Evolutionary conservation across 768 basidiomycete species (phyloP).

Genomic region (Macrolepiota fuliginosa): DNA sequence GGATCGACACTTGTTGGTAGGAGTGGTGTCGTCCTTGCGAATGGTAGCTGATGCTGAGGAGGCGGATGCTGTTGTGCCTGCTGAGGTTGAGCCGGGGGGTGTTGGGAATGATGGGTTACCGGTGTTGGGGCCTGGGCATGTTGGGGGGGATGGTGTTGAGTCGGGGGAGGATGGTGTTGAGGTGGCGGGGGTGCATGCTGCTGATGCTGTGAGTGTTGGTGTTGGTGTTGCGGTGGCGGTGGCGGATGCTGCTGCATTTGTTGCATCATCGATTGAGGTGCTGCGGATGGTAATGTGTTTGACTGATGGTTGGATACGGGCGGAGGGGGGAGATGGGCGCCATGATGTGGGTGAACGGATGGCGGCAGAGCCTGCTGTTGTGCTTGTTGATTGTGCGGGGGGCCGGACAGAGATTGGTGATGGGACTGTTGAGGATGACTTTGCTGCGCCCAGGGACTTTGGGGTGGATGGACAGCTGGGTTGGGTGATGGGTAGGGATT

Average conservation of each 20-base stretch:
- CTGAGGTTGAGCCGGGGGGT: constrained; percentile 21
- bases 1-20: constrained; percentile 22
- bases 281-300: constrained; percentile 38
- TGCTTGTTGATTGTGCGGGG: constrained; percentile 24
- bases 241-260: constrained; percentile 34
- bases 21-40: constrained; percentile 21
- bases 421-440: constrained; percentile 35
- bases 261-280: constrained; percentile 37
- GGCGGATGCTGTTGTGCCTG: constrained; percentile 18
- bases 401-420: constrained; percentile 26
- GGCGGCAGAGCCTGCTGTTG: constrained; percentile 37
- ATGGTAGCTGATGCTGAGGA: constrained; percentile 15
- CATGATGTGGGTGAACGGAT: constrained; percentile 34
- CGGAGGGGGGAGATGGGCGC: constrained; percentile 19
- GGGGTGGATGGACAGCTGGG: constrained; percentile 9
- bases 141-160: constrained; percentile 29
- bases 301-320: constrained; percentile 31
- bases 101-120: constrained; percentile 19
- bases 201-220: constrained; percentile 25
- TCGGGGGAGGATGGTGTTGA: constrained; percentile 20
- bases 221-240: constrained; percentile 17
- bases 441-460: constrained; percentile 9
- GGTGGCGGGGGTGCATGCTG: constrained; percentile 20
- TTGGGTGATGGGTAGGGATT: constrained; percentile 13
- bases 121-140: constrained; percentile 21